Conservation (phyloP, 148 eudicot species). For the Rhododendron molle region DNA sequence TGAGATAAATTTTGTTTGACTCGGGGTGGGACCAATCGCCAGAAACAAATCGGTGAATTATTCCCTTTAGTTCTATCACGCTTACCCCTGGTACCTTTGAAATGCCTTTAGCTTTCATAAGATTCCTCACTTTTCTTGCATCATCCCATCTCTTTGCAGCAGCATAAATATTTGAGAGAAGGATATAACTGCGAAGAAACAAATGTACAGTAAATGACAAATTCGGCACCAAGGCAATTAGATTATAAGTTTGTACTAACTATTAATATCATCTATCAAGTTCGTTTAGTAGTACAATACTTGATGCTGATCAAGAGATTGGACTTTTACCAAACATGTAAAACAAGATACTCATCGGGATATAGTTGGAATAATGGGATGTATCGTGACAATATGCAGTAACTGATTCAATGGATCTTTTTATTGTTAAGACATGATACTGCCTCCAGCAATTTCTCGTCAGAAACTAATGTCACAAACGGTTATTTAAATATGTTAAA, state of each 20-base stretch:
- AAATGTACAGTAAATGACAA: neutral
- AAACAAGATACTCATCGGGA: neutral
- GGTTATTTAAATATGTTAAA: too few relatives aligned
- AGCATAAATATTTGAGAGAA: constrained; percentile 30
- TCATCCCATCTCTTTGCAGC: constrained; percentile 32
- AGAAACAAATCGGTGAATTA: constrained; percentile 20
- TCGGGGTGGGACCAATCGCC: constrained; percentile 20
- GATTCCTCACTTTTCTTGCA: constrained; percentile 22
- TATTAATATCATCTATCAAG: neutral
- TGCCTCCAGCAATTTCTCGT: neutral
- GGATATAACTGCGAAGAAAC: constrained; percentile 17
- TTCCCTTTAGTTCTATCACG: constrained; percentile 23
- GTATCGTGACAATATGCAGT: neutral
- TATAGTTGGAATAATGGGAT: neutral
- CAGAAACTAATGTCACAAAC: neutral
- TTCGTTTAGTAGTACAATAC: too few relatives aligned
- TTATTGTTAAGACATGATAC: neutral
- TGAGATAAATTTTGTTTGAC: constrained; percentile 12
- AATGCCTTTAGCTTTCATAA: constrained; percentile 24
- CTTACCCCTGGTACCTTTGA: constrained; percentile 28
- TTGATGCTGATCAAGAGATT: neutral
- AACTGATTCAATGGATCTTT: neutral
- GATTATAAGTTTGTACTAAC: neutral
- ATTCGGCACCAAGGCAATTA: neutral
- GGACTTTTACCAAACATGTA: neutral